Percentiles rank a stretch among this genome's conserved stretches.
Conservation (phyloP, 208 protist species). For the Leishmania arabica region DNA sequence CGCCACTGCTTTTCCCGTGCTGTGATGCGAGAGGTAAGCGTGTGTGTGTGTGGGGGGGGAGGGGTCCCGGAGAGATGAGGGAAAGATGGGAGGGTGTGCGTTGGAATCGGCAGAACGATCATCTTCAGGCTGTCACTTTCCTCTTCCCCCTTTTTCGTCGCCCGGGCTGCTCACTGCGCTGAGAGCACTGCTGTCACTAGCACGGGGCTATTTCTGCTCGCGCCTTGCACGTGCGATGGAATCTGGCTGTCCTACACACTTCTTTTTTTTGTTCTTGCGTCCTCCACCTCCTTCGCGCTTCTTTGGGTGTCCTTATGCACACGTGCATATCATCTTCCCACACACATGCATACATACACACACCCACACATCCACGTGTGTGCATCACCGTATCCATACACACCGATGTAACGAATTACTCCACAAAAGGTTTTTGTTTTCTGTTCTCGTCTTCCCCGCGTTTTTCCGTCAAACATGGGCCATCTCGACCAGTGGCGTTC, state of each 20-base stretch:
- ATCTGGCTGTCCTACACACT: too few species aligned
- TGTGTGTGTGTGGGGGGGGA: too few species aligned
- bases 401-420: not conserved
- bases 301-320: not conserved
- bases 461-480: slow-evolving; percentile 58
- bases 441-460: not conserved
- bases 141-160: slow-evolving; percentile 9
- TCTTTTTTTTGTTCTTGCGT: not conserved
- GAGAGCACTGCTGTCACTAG: too few species aligned
- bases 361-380: slow-evolving; percentile 2
- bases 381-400: not conserved
- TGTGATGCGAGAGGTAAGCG: not conserved
- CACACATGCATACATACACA: not conserved
- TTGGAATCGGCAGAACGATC: not conserved
- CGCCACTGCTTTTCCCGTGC: too few species aligned
- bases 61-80: not conserved
- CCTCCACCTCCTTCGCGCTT: not conserved
- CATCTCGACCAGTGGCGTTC: slow-evolving; percentile 94
- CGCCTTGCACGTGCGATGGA: not conserved
- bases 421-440: not conserved
- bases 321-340: not conserved
- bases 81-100: not conserved
- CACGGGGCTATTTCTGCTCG: not conserved
- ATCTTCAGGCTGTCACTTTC: not conserved
- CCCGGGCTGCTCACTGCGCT: not conserved